Conservation (phyloP, 108 stramenopile genomes). For the Nitzschia sp. region DNA sequence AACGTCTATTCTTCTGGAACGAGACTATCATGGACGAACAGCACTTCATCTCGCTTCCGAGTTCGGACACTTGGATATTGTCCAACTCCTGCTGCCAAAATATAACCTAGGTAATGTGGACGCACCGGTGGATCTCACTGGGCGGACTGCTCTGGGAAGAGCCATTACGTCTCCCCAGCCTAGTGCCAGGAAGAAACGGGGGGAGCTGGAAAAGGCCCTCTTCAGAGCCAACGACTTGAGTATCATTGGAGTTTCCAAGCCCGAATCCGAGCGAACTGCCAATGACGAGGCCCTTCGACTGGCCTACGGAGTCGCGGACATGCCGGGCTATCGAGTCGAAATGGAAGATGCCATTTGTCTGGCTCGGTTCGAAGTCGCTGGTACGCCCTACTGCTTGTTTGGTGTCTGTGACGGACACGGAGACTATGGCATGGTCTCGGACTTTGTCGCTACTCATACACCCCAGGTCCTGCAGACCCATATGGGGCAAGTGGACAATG, state of each 20-base stretch:
- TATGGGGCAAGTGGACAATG: not conserved
- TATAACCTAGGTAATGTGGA: not conserved
- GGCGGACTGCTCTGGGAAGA: constrained; percentile 67
- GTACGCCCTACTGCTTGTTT: constrained; percentile 45
- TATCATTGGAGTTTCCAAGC: constrained; percentile 51
- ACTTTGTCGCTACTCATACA: constrained; percentile 55
- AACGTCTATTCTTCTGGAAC: constrained; percentile 16
- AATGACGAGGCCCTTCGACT: constrained; percentile 17
- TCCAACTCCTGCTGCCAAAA: constrained; percentile 40
- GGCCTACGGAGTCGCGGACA: constrained; percentile 69
- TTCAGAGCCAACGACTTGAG: constrained; percentile 62
- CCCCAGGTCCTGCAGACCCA: constrained; percentile 29
- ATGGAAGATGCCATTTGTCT: constrained; percentile 90
- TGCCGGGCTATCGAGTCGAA: constrained; percentile 78
- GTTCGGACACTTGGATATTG: constrained; percentile 56
- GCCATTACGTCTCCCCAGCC: constrained; percentile 56
- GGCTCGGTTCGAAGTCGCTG: constrained; percentile 16
- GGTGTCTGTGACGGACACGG: constrained; percentile 95
- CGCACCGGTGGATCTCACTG: constrained; percentile 58
- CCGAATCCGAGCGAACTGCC: constrained; percentile 36
- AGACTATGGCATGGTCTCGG: constrained; percentile 57
- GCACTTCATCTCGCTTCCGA: constrained; percentile 84
- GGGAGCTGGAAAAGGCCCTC: constrained; percentile 44
- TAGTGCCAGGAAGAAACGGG: constrained; percentile 46
- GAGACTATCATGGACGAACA: constrained; percentile 71